phyloP scores from a whole-genome alignment of 1,284 basidiomycete genomes.

The Papiliotrema flavescens region DNA sequence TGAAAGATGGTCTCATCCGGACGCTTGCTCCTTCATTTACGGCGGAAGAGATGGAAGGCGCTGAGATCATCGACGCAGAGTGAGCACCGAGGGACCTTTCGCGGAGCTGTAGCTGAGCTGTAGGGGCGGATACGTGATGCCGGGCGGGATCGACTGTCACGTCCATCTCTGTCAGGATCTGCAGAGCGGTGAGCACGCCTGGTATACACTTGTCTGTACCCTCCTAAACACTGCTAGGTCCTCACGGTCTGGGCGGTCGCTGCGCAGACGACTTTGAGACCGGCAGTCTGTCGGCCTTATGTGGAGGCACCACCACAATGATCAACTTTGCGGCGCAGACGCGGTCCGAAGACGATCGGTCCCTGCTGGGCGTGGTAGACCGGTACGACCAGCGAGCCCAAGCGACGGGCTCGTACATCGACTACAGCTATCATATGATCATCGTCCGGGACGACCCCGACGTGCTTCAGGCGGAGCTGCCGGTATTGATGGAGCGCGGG shows the following conservation, averaged over 20 bases:
- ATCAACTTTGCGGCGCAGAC: constrained; percentile 7
- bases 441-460: constrained; percentile 11
- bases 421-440: constrained; percentile 18
- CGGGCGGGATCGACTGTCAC: constrained; percentile 12
- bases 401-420: constrained; percentile 10
- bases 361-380: constrained; percentile 11
- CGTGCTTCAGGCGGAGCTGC: constrained; percentile 12
- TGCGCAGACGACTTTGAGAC: constrained; percentile 18
- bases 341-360: constrained; percentile 2
- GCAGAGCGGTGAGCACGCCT: constrained; percentile 1
- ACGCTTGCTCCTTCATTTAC: not conserved
- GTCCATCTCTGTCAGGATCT: constrained; percentile 12
- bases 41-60: not conserved
- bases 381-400: constrained; percentile 9
- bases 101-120: not conserved
- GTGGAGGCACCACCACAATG: constrained; percentile 19
- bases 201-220: not conserved
- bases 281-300: constrained; percentile 10
- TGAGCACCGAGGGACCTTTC: not conserved
- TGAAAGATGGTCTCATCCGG: constrained; percentile 15
- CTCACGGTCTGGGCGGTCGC: constrained; percentile 5
- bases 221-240: not conserved
- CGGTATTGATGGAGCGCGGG: constrained; percentile 12
- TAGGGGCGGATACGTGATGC: constrained; percentile 14
- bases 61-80: constrained; percentile 12